Percentiles rank a stretch among this genome's conserved stretches.
Evolutionary conservation across 768 basidiomycete species (phyloP).

Genomic region (Leccinum subgranulosum): DNA sequence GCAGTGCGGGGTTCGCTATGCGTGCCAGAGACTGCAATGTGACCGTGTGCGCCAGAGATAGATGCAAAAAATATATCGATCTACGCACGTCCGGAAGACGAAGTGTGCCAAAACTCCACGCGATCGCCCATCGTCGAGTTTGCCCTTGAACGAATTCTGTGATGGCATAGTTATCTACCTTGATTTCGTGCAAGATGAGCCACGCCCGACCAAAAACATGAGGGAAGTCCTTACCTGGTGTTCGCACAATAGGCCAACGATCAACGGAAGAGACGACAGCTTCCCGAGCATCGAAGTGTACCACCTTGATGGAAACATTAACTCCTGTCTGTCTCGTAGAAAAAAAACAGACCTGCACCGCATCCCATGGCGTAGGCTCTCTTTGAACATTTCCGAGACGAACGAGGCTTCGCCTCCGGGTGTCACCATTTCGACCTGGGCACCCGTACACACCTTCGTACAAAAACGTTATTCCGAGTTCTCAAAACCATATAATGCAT

Average conservation of each 20-base stretch:
- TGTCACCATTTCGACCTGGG: slow-evolving; percentile 85
- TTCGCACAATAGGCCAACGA: slow-evolving; percentile 55
- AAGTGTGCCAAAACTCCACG: slow-evolving; percentile 70
- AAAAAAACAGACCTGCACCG: slow-evolving; percentile 51
- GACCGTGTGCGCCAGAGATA: neutral
- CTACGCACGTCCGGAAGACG: slow-evolving; percentile 76
- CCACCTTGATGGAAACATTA: slow-evolving; percentile 49
- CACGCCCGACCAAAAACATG: neutral
- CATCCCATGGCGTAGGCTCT: slow-evolving; percentile 52
- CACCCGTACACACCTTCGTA: slow-evolving; percentile 77
- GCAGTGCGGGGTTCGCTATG: slow-evolving; percentile 40
- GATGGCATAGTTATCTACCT: slow-evolving; percentile 88
- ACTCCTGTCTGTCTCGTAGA: neutral
- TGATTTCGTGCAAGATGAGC: neutral
- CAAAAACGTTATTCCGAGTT: neutral
- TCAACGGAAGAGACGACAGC: slow-evolving; percentile 61
- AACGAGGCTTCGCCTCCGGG: slow-evolving; percentile 83
- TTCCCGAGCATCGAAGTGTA: slow-evolving; percentile 94
- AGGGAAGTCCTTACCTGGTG: slow-evolving; percentile 36
- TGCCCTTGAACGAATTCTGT: slow-evolving; percentile 83
- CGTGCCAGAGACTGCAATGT: slow-evolving; percentile 35
- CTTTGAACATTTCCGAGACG: slow-evolving; percentile 70
- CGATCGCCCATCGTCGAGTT: slow-evolving; percentile 90
- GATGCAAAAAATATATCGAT: neutral
- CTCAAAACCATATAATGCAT: neutral